phyloP scores from a whole-genome alignment of 2,329 filamentous ascomycete genomes.

The Cadophora sp. region DNA sequence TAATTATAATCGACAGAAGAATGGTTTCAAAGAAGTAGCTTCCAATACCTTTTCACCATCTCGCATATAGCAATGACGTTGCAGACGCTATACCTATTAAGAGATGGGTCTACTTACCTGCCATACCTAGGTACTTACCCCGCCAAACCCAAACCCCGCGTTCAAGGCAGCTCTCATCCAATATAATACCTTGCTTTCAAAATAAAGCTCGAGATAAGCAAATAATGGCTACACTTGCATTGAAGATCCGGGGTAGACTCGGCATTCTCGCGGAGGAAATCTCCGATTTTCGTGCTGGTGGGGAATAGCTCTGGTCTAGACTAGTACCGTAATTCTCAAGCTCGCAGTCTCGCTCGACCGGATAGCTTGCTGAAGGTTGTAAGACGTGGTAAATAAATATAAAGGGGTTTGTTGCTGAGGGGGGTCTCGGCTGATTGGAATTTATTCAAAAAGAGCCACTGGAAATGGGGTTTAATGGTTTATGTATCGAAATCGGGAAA shows the following conservation, averaged over 20 bases:
- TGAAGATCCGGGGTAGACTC: constrained; percentile 1
- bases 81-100: not conserved
- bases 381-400: too few relatives aligned
- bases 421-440: too few relatives aligned
- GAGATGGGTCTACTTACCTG: not conserved
- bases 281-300: not conserved
- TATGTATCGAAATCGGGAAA: too few relatives aligned
- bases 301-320: not conserved
- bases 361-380: not conserved
- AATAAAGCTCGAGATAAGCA: not conserved
- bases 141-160: not conserved
- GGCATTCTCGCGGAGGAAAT: not conserved
- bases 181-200: not conserved
- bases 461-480: too few relatives aligned
- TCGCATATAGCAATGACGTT: not conserved
- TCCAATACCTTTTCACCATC: not conserved
- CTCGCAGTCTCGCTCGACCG: not conserved
- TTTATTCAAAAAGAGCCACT: too few relatives aligned
- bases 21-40: too few relatives aligned
- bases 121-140: too few relatives aligned
- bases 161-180: not conserved
- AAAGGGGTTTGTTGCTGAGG: too few relatives aligned
- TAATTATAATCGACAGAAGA: too few relatives aligned
- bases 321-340: too few relatives aligned
- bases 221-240: not conserved